Base-by-base conservation (phyloP, 2,329 filamentous ascomycete genomes). In the Pestalotiopsis sp. region DNA sequence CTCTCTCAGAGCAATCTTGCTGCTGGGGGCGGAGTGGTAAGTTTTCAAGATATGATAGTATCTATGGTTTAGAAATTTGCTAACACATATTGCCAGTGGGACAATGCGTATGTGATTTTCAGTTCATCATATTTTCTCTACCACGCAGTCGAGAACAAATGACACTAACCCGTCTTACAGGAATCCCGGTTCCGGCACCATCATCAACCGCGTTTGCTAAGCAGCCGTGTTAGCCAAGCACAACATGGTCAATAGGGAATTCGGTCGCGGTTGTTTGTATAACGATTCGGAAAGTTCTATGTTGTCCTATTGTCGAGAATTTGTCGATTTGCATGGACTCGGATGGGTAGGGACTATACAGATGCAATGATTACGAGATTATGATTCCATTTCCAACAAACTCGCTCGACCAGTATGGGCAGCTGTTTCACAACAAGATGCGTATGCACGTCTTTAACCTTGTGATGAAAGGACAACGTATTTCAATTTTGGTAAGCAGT, bases 111-210 rank as follows among this genome's bases (percentile, higher is more conserved):
- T 38, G 63, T 52, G 17, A 20, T 11, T 49, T 17, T 45, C 2
- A 27, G 49, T 23, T 64, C 20, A 49, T n/a, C 17, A 6, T 49
- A 5, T 27, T 6, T 31, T 6, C 6, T 39, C 23, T 62, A 5
- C 17, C 12, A 27, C n/a, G 2, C 23, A 2, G 13, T 25, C n/a
- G 12, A n/a, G n/a, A n/a, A n/a, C n/a, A n/a, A n/a, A 17, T 62
- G 4, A 13, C 60, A 17, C 17, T 62, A 36, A 62, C 12, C 3
- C 7, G 25, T 39, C 17, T 14, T 64, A 4, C 57, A 65, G 63
- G 12, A 65, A 65, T 3, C 63, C 63, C 13, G 63, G 63, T n/a
- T 65, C 63, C 5, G 63, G 63, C 4, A 65, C 63, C 11, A 65
- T 65, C 27, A 58, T 65, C 11, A 65, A 65, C 25, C 63, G 63